Base-by-base conservation (phyloP, 495 filamentous ascomycete genomes). In the Bombardia bombarda region DNA sequence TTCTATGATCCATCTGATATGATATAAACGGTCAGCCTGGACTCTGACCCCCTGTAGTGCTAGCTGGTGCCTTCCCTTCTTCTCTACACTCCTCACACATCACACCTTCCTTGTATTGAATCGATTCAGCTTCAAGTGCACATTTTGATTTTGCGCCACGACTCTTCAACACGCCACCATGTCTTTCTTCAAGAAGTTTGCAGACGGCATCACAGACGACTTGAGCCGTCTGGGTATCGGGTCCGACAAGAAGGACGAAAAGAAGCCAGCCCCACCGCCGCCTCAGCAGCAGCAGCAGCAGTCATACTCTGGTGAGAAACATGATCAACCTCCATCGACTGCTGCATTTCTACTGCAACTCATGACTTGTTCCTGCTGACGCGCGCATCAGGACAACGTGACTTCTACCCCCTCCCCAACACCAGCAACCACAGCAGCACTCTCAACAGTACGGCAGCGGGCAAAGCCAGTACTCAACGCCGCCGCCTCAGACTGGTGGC, bases 361-460 rank as follows among this genome's bases (percentile, higher is more conserved):
- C 7, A 30, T 30, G 26, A 30, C n/a, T n/a, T n/a, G n/a, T n/a
- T n/a, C n/a, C n/a, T n/a, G n/a, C n/a, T n/a, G n/a, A n/a, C n/a
- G n/a, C n/a, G n/a, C n/a, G n/a, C n/a, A n/a, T 5, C 44, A 46
- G 36, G 18, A 17, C 19, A 30, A 13, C 36, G n/a, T 22, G 17
- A 38, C 25, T 32, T 20, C 25, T 26, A 50, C 33, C 48, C 13
- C 41, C 46, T 21, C 47, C 50, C 14, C 47, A 46, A 18, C 41
- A 41, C 16, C 22, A 42, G 10, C 42, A 37, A 9, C 34, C 33
- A 9, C 40, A 40, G 16, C 48, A 45, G 16, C 32, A 13, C 7
- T 44, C 45, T 33, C 47, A 49, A 28, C 53, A 56, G 20, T 61
- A 66, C 30, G 58, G 60, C 34, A 51, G 54, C 47, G 53, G 44